These are phyloP conservation scores for Ceriops tagal DNA, from an alignment of 345 rosid species.

Conservation along the genomic window DNA sequence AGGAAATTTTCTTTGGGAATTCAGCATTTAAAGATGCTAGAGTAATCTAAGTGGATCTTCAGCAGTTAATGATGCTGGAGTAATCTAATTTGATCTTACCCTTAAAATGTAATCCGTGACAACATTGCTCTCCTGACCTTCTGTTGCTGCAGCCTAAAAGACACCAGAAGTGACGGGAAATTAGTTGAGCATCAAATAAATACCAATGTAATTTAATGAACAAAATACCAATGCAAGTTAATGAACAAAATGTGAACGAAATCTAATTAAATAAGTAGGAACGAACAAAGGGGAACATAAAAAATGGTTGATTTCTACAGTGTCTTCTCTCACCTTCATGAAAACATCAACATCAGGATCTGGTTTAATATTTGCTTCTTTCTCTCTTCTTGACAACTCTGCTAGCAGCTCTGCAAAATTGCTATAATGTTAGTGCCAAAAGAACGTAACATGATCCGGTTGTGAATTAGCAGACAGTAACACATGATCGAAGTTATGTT, in stretches of 20 bases:
- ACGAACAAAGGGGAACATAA: too few relatives aligned
- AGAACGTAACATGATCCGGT: background rate
- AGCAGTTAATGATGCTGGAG: background rate
- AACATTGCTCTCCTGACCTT: conserved; percentile 57
- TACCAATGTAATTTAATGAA: too few relatives aligned
- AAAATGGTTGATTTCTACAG: too few relatives aligned
- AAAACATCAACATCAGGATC: conserved; percentile 70
- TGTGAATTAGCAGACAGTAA: conserved; percentile 37
- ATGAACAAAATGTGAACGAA: too few relatives aligned
- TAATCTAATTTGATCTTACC: conserved; percentile 32
- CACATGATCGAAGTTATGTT: too few relatives aligned
- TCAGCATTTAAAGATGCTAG: too few relatives aligned
- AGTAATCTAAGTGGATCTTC: too few relatives aligned
- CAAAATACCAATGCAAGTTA: too few relatives aligned
- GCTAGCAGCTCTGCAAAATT: conserved; percentile 48
- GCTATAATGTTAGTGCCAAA: background rate
- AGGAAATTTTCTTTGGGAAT: background rate
- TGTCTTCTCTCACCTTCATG: conserved; percentile 53
- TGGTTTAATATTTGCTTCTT: conserved; percentile 60
- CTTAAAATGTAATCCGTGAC: conserved; percentile 71
- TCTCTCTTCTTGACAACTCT: conserved; percentile 66
- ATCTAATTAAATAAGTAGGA: too few relatives aligned
- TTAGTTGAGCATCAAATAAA: too few relatives aligned
- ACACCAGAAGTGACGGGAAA: background rate
- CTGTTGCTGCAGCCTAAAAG: conserved; percentile 46